Base-by-base conservation (phyloP, 2,329 filamentous ascomycete species). In the Eurotiales sp. region DNA sequence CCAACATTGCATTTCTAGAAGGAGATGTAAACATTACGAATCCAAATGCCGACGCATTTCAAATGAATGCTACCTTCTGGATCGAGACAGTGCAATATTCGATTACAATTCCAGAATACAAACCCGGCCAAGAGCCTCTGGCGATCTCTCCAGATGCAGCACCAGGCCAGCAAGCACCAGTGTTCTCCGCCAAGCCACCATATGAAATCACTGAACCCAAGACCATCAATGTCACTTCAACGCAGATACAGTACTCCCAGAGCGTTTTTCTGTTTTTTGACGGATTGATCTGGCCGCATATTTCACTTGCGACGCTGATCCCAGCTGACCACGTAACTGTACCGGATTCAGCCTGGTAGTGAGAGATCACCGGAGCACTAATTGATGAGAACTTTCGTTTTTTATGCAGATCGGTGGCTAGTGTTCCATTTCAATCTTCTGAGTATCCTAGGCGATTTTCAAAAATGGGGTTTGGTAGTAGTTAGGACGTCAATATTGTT, bases 61-160 rank as follows among this genome's bases (percentile, higher is more conserved):
- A 55, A 40, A 62, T 67, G 59, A 55, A 46, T 11, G 57, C 62
- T 14, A 63, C 58, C 8, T 68, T 65, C 56, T 68, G 65, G 65
- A 61, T 68, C 55, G 58, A 63, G 42, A 64, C 55, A 4, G 64
- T 68, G 12, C 44, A 58, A 54, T 49, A 60, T 41, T 46, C 53
- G 27, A 49, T 67, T 43, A 47, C 25, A 30, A 53, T 64, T 29
- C 58, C 58, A 27, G 19, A 36, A 8, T 53, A 55, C 46, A 55
- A 53, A 22, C 55, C 47, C 29, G 59, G 55, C 30, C 50, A 47
- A 41, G 55, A 58, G 2, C 54, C 53, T 19, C 4, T 34, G 4
- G 5, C 14, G 11, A 34, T 34, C 30, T 34, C 30, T 4, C 30
- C 30, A 11, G 15, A 34, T n/a, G 30, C 4, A 34, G 5, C 4